These are phyloP conservation scores for Leccinum disarticulatum DNA, from an alignment of 768 basidiomycete genomes.

Conservation along the genomic window DNA sequence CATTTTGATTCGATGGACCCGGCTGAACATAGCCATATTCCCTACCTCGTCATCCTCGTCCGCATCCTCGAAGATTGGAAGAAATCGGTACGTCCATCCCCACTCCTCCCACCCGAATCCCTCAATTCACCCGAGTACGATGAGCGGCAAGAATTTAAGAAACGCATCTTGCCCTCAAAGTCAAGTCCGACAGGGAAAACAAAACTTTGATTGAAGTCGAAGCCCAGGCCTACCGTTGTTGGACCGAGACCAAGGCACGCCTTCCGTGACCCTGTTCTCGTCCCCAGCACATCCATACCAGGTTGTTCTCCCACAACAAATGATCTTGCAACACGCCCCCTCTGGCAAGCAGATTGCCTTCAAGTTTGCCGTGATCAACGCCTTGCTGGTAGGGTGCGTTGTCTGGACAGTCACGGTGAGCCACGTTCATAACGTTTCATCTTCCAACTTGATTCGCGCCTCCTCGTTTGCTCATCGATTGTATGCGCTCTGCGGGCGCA, in stretches of 20 bases:
- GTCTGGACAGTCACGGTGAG: no score
- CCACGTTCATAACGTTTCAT: no score
- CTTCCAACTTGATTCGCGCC: no score
- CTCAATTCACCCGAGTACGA: slow-evolving; percentile 24
- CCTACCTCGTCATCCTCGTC: slow-evolving; percentile 87
- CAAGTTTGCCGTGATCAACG: no score
- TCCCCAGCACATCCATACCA: slow-evolving; percentile 12
- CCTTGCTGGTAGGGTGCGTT: no score
- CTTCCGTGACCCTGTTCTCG: neutral
- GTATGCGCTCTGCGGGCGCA: no score
- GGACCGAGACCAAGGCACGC: slow-evolving; percentile 54
- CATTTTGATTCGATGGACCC: slow-evolving; percentile 82
- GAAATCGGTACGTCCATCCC: slow-evolving; percentile 48
- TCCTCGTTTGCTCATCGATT: no score
- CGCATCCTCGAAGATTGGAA: slow-evolving; percentile 87
- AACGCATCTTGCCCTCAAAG: slow-evolving; percentile 53
- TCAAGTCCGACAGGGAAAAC: slow-evolving; percentile 91
- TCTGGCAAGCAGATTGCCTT: no score
- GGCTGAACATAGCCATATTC: slow-evolving; percentile 87
- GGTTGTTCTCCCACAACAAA: slow-evolving; percentile 34
- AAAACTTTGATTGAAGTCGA: slow-evolving; percentile 81
- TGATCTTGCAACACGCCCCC: no score
- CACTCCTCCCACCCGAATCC: neutral
- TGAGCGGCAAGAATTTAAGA: slow-evolving; percentile 81
- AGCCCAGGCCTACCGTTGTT: slow-evolving; percentile 81